phyloP scores from a whole-genome alignment of 768 basidiomycete species.

The Tephrocybe rancida region DNA sequence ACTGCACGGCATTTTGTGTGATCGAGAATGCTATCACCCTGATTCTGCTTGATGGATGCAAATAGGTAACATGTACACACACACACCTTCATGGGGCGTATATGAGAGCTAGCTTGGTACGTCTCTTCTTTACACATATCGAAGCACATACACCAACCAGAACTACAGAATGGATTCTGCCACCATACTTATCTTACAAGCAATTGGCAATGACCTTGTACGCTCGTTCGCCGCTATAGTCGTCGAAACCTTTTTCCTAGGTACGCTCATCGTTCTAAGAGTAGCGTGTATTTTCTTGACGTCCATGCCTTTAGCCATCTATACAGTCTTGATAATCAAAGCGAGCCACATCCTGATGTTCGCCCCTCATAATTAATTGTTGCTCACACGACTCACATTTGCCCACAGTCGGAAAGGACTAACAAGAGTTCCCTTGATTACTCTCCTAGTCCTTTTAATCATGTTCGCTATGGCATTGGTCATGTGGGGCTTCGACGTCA shows the following conservation, averaged over 20 bases:
- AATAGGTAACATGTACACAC: no score
- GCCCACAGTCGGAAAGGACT: constrained; percentile 8
- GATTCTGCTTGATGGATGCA: no score
- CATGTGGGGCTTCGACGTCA: constrained; percentile 13
- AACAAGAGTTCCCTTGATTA: constrained; percentile 6
- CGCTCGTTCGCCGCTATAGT: neutral
- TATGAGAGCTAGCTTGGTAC: neutral
- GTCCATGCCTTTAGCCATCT: neutral
- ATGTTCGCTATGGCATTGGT: constrained; percentile 14
- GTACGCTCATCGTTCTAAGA: neutral
- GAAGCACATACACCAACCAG: neutral
- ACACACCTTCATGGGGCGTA: no score
- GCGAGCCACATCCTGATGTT: constrained; percentile 5
- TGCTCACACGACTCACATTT: neutral
- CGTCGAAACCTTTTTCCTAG: neutral
- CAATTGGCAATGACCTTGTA: neutral
- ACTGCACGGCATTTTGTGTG: no score
- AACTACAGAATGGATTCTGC: neutral
- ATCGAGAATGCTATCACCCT: no score
- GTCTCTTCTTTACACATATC: neutral
- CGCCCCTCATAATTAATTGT: neutral
- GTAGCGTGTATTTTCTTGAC: neutral
- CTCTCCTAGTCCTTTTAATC: constrained; percentile 5
- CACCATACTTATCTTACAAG: neutral
- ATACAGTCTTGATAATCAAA: neutral